Evolutionary conservation across 2,329 filamentous ascomycete species (phyloP).

Genomic region (Exophiala sp.): DNA sequence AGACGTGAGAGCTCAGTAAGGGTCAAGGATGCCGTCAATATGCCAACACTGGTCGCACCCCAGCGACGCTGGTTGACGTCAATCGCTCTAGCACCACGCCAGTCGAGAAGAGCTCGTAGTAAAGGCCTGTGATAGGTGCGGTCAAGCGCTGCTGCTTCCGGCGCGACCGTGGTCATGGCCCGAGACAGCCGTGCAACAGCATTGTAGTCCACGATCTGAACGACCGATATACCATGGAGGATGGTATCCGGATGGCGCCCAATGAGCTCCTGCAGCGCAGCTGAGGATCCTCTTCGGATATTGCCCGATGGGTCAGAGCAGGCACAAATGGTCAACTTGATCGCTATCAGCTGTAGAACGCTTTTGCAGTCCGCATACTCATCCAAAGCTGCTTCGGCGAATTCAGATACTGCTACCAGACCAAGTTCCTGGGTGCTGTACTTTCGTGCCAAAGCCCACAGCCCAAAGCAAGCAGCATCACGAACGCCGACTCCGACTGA

Average conservation of each 20-base stretch:
- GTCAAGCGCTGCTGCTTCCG: constrained; percentile 64
- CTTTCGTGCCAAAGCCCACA: constrained; percentile 86
- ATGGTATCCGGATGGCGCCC: constrained; percentile 88
- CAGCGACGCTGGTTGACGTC: constrained; percentile 70
- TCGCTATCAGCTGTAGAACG: constrained; percentile 73
- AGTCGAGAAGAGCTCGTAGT: constrained; percentile 68
- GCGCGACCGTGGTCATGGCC: constrained; percentile 74
- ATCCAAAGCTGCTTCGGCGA: constrained; percentile 5
- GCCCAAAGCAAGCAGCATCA: constrained; percentile 92
- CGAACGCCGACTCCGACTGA: constrained; percentile 86
- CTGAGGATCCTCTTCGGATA: constrained; percentile 86
- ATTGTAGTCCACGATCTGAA: constrained; percentile 91
- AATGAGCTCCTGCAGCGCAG: constrained; percentile 88
- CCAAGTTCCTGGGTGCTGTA: constrained; percentile 78
- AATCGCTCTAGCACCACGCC: constrained; percentile 81
- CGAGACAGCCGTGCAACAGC: constrained; percentile 81
- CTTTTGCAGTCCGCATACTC: constrained; percentile 21
- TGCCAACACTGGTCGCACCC: constrained; percentile 67
- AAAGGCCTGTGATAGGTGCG: constrained; percentile 64
- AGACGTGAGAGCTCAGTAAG: constrained; percentile 4
- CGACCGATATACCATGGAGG: constrained; percentile 73
- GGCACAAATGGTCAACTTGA: constrained; percentile 74
- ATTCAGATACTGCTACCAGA: constrained; percentile 30
- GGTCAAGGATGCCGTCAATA: constrained; percentile 32
- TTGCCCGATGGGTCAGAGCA: constrained; percentile 89